Base-by-base conservation (phyloP, 352 stramenopile species). In the Phytophthora citricola region DNA sequence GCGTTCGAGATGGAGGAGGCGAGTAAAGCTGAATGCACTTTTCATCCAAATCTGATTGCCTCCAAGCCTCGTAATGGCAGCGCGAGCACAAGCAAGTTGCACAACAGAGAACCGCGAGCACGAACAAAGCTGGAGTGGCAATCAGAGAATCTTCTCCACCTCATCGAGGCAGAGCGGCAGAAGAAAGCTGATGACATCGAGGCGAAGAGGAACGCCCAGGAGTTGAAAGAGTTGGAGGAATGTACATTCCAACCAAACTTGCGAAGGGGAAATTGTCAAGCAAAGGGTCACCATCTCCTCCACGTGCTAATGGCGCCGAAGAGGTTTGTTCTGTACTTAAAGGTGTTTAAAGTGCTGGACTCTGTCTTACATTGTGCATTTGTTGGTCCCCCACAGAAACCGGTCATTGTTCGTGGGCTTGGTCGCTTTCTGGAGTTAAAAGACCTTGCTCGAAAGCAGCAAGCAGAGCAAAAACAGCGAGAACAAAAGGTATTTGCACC, bases 211-310 rank as follows among this genome's bases (percentile, higher is more conserved):
- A 87, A 89, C 39, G 76, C 53, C 0, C 72, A 78, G 14, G 81
- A 92, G 47, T 45, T 93, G 2, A 76, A 79, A 45, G 81, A 93
- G 43, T 65, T 94, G 2, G 63, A 91, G 51, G 83, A 96, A 52
- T 97, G 89, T 45, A 96, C 90, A 4, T 97, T 97, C 32, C 76
- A 85, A 24, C 87, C 87, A 0, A 92, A 90, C 29, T 69, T 81
- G 6, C 44, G 26, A 50, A 55, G 29, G 39, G 43, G 55, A 67
- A 67, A 34, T 50, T 36, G 26, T 27, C 5, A 24, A 48, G 46
- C 31, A 73, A 67, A 32, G 36, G 55, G 1, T 75, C 52, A 29
- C 56, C 70, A 32, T 70, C 70, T 1, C 58, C 65, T 32, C 48
- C 51, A 27, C 45, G 49, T 6, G 22, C 63, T 22, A 20, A 22